Percentiles rank a stretch among this genome's conserved stretches.
These are phyloP conservation scores for Rugosomyces carneus DNA, from an alignment of 1,284 basidiomycete species.

Conservation along the genomic window DNA sequence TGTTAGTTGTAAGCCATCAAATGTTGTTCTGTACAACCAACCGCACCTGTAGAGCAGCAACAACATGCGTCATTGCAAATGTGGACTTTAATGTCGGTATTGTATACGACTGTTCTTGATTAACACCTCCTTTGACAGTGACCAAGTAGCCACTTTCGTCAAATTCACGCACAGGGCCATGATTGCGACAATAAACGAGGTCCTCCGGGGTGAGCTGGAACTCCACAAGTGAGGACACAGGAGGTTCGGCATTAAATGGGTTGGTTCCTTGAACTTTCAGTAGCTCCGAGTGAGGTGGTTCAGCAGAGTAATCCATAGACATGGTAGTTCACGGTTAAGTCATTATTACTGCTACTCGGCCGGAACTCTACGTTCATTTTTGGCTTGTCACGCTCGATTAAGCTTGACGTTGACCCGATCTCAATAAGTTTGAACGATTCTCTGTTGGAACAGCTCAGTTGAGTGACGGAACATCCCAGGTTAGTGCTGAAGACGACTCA, in stretches of 20 bases:
- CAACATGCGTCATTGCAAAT: conserved; percentile 40
- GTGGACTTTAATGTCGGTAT: conserved; percentile 35
- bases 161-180: conserved; percentile 50
- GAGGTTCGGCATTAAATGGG: conserved; percentile 58
- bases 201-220: conserved; percentile 51
- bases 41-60: conserved; percentile 55
- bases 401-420: no score
- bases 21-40: not conserved
- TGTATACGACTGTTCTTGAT: conserved; percentile 29
- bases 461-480: no score
- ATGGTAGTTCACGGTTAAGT: conserved; percentile 7
- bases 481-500: no score
- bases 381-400: not conserved
- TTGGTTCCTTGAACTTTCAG: conserved; percentile 39
- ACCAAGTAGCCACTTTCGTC: conserved; percentile 39
- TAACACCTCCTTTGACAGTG: conserved; percentile 32
- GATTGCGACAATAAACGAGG: conserved; percentile 56
- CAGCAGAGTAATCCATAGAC: conserved; percentile 36
- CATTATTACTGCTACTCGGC: conserved; percentile 2
- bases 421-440: no score
- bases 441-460: no score
- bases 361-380: conserved; percentile 7
- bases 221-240: conserved; percentile 43
- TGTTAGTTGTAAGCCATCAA: not conserved
- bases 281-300: conserved; percentile 41